Percentiles rank a stretch among this genome's conserved stretches.
Conservation (phyloP, 768 basidiomycete species). For the Dacryopinax spathularia region DNA sequence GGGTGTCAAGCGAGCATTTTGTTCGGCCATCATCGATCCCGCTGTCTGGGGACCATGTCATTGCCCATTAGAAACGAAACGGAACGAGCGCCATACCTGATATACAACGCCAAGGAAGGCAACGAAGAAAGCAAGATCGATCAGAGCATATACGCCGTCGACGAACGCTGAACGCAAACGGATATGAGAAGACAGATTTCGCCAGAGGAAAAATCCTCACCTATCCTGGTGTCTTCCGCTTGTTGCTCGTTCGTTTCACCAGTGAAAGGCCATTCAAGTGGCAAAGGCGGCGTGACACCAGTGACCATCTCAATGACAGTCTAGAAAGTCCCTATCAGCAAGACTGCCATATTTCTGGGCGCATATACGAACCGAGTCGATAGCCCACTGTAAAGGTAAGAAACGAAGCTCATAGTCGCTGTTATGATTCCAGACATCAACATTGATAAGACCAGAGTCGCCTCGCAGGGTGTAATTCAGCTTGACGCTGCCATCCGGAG, state of each 20-base stretch:
- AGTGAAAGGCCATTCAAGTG: slow-evolving; percentile 60
- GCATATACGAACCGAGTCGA: slow-evolving; percentile 41
- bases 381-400: slow-evolving; percentile 61
- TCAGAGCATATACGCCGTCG: slow-evolving; percentile 42
- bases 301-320: slow-evolving; percentile 59
- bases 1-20: slow-evolving; percentile 46
- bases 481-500: slow-evolving; percentile 31
- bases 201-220: slow-evolving; percentile 25
- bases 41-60: slow-evolving; percentile 26
- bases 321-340: slow-evolving; percentile 24
- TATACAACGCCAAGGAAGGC: slow-evolving; percentile 61
- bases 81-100: slow-evolving; percentile 34
- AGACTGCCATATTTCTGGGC: neutral
- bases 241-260: slow-evolving; percentile 55
- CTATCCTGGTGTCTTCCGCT: slow-evolving; percentile 37
- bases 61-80: neutral
- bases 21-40: slow-evolving; percentile 51
- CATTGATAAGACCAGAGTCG: slow-evolving; percentile 47
- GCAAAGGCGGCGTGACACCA: slow-evolving; percentile 39
- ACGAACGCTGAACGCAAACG: slow-evolving; percentile 38
- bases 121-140: slow-evolving; percentile 57
- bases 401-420: slow-evolving; percentile 56
- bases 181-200: neutral
- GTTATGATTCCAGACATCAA: slow-evolving; percentile 50
- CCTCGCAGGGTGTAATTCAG: slow-evolving; percentile 53